Evolutionary conservation across 345 rosid genomes (phyloP), one percentile per base, ranked within the genome.

Genomic region (Psidium guajava): DNA sequence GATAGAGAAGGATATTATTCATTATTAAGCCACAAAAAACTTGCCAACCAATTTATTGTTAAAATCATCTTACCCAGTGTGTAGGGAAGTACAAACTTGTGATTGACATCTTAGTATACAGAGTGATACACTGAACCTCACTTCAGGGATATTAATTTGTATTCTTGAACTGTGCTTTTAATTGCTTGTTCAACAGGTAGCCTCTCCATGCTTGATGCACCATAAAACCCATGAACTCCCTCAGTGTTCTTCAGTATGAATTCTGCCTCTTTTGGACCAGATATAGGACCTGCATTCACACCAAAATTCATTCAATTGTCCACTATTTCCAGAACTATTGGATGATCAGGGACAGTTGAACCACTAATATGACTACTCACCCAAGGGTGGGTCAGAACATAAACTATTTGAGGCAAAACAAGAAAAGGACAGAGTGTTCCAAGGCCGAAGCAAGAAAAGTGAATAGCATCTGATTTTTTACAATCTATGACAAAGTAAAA

Each of bases 151-250:
- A 95, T 93, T 82, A 91, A 92, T 89, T 96, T 96, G 90, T 95
- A 96, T 84, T 90, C 91, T 81, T 90, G 91, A 89, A 93, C 90
- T 73, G 98, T 94, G 91, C 88, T 92, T 77, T 91, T 93, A 86
- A 95, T 82, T 82, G 98, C 98, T 85, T 92, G 92, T 84, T 96
- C 99, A 85, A 95, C 98, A 0, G 98, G 98, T 44, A 97, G 91
- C 88, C 98, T 94, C 91, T 97, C 98, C 96, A 97, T 94, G 95
- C 98, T 95, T 81, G 98, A 97, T 83, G 99, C 99, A 54, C 99
- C 98, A 84, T 94, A 97, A 89, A 97, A 97, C 54, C 54, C 99
- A 88, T 97, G 97, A 50, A 97, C 97, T 84, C 95, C 95, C 58
- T 89, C 86, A 44, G 96, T 95, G 89, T 91, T 92, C 90, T 93